Base-by-base conservation (phyloP, 169 alveolate genomes). In the Plasmodium yoelii region DNA sequence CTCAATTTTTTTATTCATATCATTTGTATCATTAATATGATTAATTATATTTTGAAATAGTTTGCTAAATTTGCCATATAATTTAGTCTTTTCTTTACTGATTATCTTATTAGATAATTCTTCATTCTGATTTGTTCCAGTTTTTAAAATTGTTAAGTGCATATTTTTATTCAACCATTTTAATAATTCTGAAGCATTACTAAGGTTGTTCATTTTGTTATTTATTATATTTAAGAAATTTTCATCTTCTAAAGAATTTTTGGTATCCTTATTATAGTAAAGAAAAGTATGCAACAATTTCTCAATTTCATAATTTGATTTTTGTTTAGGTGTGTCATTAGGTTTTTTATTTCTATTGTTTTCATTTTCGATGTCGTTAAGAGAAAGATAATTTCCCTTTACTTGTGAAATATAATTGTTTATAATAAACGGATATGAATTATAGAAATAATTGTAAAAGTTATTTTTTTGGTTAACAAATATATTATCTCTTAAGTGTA, bases 1-100 rank as follows among this genome's bases (percentile, higher is more conserved):
- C 71, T 86, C 91, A 0, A 86, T 51, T 63, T 86, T 68, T 53
- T 68, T 86, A 86, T 86, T 70, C 55, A 86, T 19, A 53, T 86
- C 91, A 53, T 59, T 86, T 59, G 74, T 86, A 5, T 86, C 67
- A 60, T 53, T 71, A 22, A 72, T 71, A 6, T 46, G 15, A 7
- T 59, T 59, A 12, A 86, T 24, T 59, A 70, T 70, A 13, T 59
- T 68, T 46, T 86, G 63, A 72, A 86, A 70, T 0, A 86, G 15
- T 13, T 18, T 1, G 34, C 42, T 59, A 13, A 67, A 15, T 57
- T 15, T 9, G 7, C 53, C 73, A 24, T 28, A 9, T 8, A 10
- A 0, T 64, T 28, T 1, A 0, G 42, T 5, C 7, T 34, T 34
- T 34, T 34, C 42, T 34, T 34, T 34, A 34, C 42, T 34, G 42